Evolutionary conservation across 768 basidiomycete species (phyloP).

Genomic region (Trametes coccinea): DNA sequence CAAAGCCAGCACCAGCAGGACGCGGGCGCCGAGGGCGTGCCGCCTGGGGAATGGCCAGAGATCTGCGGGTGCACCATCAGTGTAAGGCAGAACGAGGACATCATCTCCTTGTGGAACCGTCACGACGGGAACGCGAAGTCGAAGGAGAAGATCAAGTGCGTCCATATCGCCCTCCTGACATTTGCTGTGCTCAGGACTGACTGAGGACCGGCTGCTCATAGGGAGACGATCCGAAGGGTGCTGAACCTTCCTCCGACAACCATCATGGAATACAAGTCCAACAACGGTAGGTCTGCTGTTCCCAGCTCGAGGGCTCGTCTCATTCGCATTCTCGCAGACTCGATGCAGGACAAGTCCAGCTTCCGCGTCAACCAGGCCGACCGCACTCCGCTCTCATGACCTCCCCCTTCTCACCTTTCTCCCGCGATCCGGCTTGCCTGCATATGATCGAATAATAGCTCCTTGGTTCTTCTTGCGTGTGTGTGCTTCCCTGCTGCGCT

Average conservation of each 20-base stretch:
- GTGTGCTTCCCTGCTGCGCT: neutral
- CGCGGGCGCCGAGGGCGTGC: conserved; percentile 31
- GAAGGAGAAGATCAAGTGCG: conserved; percentile 81
- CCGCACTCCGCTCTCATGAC: conserved; percentile 36
- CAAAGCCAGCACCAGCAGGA: conserved; percentile 33
- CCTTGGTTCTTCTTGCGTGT: neutral
- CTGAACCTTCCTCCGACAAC: conserved; percentile 76
- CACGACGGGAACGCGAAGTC: conserved; percentile 74
- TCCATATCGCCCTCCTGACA: neutral
- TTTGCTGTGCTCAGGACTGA: neutral
- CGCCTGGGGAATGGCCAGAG: conserved; percentile 60
- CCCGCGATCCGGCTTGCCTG: neutral
- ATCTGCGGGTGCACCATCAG: conserved; percentile 96
- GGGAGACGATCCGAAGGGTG: conserved; percentile 77
- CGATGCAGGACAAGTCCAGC: conserved; percentile 86
- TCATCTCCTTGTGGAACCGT: conserved; percentile 90
- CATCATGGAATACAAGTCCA: conserved; percentile 93
- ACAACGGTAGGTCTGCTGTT: conserved; percentile 57
- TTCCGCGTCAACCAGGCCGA: conserved; percentile 51
- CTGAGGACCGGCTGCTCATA: conserved; percentile 30
- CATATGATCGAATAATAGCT: conserved; percentile 15
- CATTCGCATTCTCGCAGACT: conserved; percentile 49
- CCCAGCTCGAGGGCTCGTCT: neutral
- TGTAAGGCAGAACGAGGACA: conserved; percentile 91
- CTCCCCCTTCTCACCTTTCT: neutral